Percentiles rank a stretch among this genome's conserved stretches.
Conservation (phyloP, 1,284 basidiomycete species). For the Microbotryum violaceum region DNA sequence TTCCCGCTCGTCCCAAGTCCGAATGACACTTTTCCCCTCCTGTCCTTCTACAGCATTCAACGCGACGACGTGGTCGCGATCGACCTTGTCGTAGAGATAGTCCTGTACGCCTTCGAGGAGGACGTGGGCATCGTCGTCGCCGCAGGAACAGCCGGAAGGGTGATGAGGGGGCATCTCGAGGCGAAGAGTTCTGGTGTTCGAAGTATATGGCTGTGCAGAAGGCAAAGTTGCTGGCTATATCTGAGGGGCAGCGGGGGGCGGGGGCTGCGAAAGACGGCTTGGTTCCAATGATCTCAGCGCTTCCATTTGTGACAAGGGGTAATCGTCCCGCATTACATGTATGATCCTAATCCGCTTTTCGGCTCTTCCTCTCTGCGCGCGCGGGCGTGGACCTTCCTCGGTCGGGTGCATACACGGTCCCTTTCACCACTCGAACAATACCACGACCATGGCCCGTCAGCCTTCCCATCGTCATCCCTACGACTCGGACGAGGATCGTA, state of each 20-base stretch:
- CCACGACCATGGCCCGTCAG: too few species aligned
- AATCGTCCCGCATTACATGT: too few species aligned
- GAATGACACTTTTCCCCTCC: constrained; percentile 27
- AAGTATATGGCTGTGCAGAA: background rate
- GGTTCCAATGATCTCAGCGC: background rate
- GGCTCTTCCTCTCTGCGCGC: too few species aligned
- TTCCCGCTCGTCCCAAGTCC: constrained; percentile 33
- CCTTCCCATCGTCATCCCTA: too few species aligned
- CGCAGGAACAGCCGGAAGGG: constrained; percentile 22
- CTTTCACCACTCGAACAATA: too few species aligned
- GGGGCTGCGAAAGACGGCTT: too few species aligned
- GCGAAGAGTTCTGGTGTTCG: too few species aligned
- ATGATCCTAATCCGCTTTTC: too few species aligned
- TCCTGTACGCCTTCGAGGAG: constrained; percentile 21
- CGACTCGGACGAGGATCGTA: too few species aligned
- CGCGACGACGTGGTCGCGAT: constrained; percentile 33
- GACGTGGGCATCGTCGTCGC: constrained; percentile 24
- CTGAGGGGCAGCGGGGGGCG: too few species aligned
- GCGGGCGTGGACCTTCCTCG: too few species aligned
- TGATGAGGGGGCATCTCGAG: constrained; percentile 15
- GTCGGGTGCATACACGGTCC: too few species aligned
- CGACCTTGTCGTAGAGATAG: constrained; percentile 26
- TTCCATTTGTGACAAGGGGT: background rate
- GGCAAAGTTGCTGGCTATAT: background rate
- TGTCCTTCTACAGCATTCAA: constrained; percentile 30